A percentile compares a stretch with the other conserved stretches of the same genome.
Evolutionary conservation across 257 asterid genomes (phyloP).

Genomic region (Penstemon newberryi): DNA sequence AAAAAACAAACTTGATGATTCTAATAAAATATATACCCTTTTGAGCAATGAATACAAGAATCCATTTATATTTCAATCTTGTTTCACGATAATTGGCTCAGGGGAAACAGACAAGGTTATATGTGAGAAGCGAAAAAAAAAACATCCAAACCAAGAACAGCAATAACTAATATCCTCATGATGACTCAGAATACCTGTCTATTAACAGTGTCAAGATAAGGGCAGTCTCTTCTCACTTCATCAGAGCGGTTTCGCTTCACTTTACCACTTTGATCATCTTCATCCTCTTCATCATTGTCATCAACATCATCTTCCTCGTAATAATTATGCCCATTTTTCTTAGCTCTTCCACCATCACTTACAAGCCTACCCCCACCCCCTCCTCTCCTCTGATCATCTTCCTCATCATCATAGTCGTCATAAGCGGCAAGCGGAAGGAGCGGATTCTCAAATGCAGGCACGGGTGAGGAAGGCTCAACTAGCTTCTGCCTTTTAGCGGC

Average conservation of each 20-base stretch:
- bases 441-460: conserved; percentile 58
- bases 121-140: neutral
- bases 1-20: neutral
- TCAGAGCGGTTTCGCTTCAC: conserved; percentile 51
- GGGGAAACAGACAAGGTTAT: neutral
- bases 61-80: neutral
- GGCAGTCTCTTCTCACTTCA: conserved; percentile 93
- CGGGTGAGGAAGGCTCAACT: conserved; percentile 35
- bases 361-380: conserved; percentile 24
- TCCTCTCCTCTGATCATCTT: conserved; percentile 35
- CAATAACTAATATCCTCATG: neutral
- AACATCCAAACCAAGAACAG: neutral
- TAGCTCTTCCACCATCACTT: conserved; percentile 25
- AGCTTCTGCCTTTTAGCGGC: conserved; percentile 59
- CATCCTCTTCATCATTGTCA: conserved; percentile 37
- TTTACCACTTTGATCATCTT: conserved; percentile 26
- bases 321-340: conserved; percentile 33
- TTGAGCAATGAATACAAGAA: neutral
- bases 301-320: conserved; percentile 41
- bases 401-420: conserved; percentile 74
- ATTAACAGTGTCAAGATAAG: conserved; percentile 92
- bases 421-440: conserved; percentile 83
- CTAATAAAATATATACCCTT: neutral
- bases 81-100: neutral
- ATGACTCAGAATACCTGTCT: conserved; percentile 67